Evolutionary conservation across 2,329 filamentous ascomycete genomes (phyloP).

Genomic region (Cryphonectria parasitica): DNA sequence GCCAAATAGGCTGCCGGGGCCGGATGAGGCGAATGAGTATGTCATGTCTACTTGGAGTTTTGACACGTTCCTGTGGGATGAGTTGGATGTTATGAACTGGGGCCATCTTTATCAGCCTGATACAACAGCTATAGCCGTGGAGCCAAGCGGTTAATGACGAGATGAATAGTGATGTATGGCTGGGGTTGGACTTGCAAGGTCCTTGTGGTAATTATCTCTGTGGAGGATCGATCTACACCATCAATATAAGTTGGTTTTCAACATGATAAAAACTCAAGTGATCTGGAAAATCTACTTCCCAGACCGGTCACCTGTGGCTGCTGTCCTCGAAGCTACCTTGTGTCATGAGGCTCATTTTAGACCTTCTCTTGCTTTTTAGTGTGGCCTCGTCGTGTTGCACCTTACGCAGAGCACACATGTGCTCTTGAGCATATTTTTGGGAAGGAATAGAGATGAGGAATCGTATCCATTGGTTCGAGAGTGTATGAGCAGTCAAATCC

Average conservation of each 20-base stretch:
- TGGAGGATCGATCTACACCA: background rate
- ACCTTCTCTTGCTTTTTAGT: background rate
- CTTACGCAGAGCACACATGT: background rate
- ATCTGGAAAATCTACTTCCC: background rate
- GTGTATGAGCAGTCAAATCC: background rate
- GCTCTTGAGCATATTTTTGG: background rate
- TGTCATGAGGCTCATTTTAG: no score
- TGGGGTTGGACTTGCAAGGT: background rate
- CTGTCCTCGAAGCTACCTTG: background rate
- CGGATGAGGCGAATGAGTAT: background rate
- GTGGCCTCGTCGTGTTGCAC: background rate
- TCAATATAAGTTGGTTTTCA: background rate
- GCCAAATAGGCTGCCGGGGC: background rate
- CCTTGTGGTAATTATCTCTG: background rate
- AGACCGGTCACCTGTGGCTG: background rate
- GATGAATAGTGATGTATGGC: background rate
- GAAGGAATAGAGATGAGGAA: background rate
- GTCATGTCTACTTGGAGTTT: background rate
- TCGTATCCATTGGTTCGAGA: background rate
- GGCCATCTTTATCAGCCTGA: background rate
- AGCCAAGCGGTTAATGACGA: background rate
- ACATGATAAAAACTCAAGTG: background rate
- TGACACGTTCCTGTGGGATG: conserved; percentile 1
- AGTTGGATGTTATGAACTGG: conserved; percentile 5
- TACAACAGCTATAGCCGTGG: background rate